Conservation (phyloP, 164 flowering plant species). For the Piper betle region DNA sequence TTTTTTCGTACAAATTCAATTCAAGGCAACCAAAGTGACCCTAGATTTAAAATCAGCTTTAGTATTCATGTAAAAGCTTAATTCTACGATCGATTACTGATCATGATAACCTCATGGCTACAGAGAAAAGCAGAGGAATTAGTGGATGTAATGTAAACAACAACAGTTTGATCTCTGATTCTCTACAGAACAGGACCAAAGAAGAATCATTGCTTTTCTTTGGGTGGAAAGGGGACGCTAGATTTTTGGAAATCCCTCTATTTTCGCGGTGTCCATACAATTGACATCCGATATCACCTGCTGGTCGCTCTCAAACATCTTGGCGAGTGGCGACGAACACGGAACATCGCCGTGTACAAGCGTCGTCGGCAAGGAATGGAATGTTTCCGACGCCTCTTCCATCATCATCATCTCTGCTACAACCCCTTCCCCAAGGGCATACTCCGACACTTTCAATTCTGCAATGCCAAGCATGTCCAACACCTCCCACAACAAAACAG, state of each 20-base stretch:
- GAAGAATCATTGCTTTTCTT: no score
- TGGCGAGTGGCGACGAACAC: slow-evolving; percentile 46
- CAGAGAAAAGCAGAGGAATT: no score
- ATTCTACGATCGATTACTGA: no score
- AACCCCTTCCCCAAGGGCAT: slow-evolving; percentile 65
- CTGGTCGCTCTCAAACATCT: slow-evolving; percentile 37
- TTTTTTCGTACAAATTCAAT: no score
- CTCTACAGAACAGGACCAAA: no score
- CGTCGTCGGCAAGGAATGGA: slow-evolving; percentile 9
- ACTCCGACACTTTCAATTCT: slow-evolving; percentile 60
- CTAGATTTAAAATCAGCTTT: no score
- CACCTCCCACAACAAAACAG: slow-evolving; percentile 56
- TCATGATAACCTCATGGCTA: no score
- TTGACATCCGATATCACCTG: slow-evolving; percentile 30
- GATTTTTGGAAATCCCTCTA: slow-evolving; percentile 6
- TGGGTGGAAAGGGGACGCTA: no score
- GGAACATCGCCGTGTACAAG: slow-evolving; percentile 33
- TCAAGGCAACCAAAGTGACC: no score
- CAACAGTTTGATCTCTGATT: no score
- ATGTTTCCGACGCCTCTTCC: slow-evolving; percentile 20
- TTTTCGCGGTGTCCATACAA: slow-evolving; percentile 44
- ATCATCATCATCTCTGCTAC: slow-evolving; percentile 42
- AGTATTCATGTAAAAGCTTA: no score
- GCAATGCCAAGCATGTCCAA: slow-evolving; percentile 44
- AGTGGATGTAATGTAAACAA: no score